Base-by-base conservation (phyloP, 371 early-diverging fungal species). In the Catenaria anguillulae region DNA sequence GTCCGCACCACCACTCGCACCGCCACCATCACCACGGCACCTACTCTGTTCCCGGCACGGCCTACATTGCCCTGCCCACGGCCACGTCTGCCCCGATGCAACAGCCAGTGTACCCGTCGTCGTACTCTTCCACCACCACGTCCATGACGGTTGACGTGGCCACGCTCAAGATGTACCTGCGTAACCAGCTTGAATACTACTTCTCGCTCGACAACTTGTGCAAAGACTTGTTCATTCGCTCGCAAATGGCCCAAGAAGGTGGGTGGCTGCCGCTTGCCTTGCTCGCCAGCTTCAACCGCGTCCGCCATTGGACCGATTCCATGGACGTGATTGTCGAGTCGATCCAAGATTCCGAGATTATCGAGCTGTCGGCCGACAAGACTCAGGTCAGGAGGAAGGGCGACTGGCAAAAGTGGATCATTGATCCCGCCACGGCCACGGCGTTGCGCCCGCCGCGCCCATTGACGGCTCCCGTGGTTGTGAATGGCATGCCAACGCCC, bases 131-230 rank as follows among this genome's bases (percentile, higher is more conserved):
- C 45, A 23, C 45, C 2, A 2, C 45, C 19, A 43, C 45, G 8
- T 23, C 4, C 2, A 29, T 15, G 29, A 50, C 52, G 29, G 52
- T 50, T 31, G 52, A 50, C 52, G 15, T 31, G 8, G 29, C 8
- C 29, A 26, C 26, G 15, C 29, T 50, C 29, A 26, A 50, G 52
- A 10, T 8, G 15, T 15, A 29, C 2, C 6, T 50, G 26, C 52
- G 29, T 13, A 13, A 10, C 10, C 52, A 50, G 52, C 24, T 50
- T 31, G 90, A 89, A 64, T 88, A 89, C 73, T 96, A 96, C 77
- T 94, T 94, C 65, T 92, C 92, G 63, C 81, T 90, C 56, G 94
- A 93, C 60, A 96, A 96, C 69, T 73, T 96, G 55, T 89, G 90
- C 82, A 86, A 86, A 62, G 97, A 96, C 68, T 74, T 92, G 24